Evolutionary conservation across 176 grass and related monocot species (phyloP).

Genomic region (Elaeis guineensis): DNA sequence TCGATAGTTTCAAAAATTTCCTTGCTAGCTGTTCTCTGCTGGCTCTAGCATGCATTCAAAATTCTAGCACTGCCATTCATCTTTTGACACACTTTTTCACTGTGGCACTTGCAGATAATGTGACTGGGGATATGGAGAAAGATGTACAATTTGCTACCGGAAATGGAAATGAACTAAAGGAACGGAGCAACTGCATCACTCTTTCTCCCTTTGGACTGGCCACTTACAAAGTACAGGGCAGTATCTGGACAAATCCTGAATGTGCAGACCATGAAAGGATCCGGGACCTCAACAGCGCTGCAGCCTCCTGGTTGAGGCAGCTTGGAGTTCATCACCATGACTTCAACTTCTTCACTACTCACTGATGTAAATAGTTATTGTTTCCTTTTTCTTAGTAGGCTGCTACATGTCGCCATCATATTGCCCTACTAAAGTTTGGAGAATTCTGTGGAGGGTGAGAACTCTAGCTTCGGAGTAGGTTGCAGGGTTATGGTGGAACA

Average conservation of each 20-base stretch:
- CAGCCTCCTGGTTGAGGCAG: slow-evolving; percentile 67
- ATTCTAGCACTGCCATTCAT: background rate
- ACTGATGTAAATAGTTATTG: slow-evolving; percentile 1
- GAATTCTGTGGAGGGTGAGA: too few species aligned
- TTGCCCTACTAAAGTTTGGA: too few species aligned
- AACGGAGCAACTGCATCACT: background rate
- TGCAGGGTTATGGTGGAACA: too few species aligned
- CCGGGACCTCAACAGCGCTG: slow-evolving; percentile 29
- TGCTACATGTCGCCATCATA: background rate
- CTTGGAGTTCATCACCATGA: slow-evolving; percentile 55
- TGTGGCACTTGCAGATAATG: slow-evolving; percentile 25
- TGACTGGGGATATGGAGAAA: background rate
- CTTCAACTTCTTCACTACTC: slow-evolving; percentile 55
- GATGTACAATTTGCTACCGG: background rate
- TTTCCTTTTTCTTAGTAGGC: background rate
- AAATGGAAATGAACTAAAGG: background rate
- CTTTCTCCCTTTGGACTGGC: slow-evolving; percentile 54
- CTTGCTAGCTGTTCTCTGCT: too few species aligned
- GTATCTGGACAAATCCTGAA: slow-evolving; percentile 36
- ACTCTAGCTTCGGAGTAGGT: too few species aligned
- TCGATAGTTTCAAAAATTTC: too few species aligned
- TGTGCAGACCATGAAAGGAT: slow-evolving; percentile 7
- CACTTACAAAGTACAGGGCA: slow-evolving; percentile 43
- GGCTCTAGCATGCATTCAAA: background rate
- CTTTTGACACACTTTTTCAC: background rate